Percentiles rank a stretch among this genome's conserved stretches.
Evolutionary conservation across 1,284 basidiomycete species (phyloP).

Genomic region (Cryptococcus sp.): DNA sequence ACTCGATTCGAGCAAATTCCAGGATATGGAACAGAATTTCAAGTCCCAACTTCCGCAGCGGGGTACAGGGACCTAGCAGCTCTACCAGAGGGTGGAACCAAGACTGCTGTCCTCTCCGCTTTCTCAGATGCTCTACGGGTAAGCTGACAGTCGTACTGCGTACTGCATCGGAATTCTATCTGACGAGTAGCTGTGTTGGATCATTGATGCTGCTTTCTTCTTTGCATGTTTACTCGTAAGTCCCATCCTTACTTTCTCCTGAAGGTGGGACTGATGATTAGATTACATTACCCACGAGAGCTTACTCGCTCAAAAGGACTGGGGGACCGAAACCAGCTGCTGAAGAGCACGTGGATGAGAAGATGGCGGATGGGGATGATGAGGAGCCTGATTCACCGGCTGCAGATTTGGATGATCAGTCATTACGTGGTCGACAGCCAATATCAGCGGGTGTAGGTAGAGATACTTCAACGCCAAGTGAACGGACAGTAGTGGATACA

Average conservation of each 20-base stretch:
- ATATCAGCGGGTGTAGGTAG: neutral
- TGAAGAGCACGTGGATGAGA: neutral
- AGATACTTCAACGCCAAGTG: neutral
- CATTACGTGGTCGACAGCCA: neutral
- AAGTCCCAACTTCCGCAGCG: constrained; percentile 24
- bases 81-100: constrained; percentile 26
- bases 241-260: neutral
- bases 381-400: neutral
- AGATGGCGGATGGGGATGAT: neutral
- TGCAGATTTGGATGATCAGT: neutral
- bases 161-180: neutral
- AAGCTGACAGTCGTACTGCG: neutral
- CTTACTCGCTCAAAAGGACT: constrained; percentile 12
- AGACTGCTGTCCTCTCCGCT: constrained; percentile 25
- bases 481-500: neutral
- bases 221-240: constrained; percentile 10
- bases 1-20: constrained; percentile 26
- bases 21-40: constrained; percentile 34
- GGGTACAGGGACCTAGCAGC: constrained; percentile 35
- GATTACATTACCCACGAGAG: constrained; percentile 12
- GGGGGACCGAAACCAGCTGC: constrained; percentile 4
- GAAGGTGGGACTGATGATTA: neutral
- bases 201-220: constrained; percentile 20
- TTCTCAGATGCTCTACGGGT: constrained; percentile 38
- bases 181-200: constrained; percentile 19